Percentiles rank a stretch among this genome's conserved stretches.
Conservation (phyloP, 2,329 filamentous ascomycete species). For the Fusarium bulbicola region DNA sequence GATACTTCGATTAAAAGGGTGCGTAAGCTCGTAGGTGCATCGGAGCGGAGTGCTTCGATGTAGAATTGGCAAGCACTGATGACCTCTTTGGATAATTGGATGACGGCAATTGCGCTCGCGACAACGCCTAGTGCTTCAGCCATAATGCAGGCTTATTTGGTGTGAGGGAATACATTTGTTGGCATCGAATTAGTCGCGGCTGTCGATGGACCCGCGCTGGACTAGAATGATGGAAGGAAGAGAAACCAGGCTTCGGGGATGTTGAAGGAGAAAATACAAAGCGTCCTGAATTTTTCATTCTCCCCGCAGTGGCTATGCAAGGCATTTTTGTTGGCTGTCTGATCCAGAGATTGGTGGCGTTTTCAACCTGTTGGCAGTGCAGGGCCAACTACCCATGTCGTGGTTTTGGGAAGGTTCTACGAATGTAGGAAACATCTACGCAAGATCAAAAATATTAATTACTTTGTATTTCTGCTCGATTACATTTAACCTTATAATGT, state of each 20-base stretch:
- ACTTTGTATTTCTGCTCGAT: fast-evolving
- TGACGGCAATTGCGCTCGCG: neutral
- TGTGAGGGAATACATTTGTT: neutral
- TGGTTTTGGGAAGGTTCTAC: fast-evolving
- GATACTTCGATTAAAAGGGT: neutral
- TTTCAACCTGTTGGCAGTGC: neutral
- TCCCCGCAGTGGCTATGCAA: neutral
- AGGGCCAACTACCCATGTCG: too few relatives aligned
- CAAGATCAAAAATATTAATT: fast-evolving
- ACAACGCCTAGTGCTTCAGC: neutral
- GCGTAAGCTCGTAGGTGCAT: neutral
- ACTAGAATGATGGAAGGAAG: neutral
- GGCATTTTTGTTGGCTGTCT: neutral
- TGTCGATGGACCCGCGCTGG: neutral
- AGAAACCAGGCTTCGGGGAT: neutral
- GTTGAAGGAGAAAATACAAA: neutral
- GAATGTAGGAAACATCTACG: fast-evolving
- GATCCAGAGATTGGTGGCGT: neutral
- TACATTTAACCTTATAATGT: fast-evolving
- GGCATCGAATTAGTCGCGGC: too few relatives aligned
- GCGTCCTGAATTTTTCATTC: neutral
- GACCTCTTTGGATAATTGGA: neutral
- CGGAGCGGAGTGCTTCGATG: neutral
- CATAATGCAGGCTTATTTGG: neutral
- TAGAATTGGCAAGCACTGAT: neutral